Percentiles rank a stretch among this genome's conserved stretches.
Conservation (phyloP, 2,329 filamentous ascomycete genomes). For the Fusarium multiceps region DNA sequence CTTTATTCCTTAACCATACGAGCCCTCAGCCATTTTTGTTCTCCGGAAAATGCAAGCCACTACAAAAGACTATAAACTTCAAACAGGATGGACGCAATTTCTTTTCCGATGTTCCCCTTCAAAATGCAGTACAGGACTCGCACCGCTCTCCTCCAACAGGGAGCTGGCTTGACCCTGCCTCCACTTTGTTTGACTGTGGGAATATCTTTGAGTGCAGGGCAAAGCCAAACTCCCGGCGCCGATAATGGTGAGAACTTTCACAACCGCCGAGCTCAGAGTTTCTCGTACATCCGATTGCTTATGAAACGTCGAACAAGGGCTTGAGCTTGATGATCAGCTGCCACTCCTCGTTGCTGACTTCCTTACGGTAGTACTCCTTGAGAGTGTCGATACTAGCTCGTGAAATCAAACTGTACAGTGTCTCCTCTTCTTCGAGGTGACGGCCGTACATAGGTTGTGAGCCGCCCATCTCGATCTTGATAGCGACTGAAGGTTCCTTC, state of each 20-base stretch:
- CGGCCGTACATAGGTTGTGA: conserved; percentile 95
- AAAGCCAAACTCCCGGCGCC: conserved; percentile 18
- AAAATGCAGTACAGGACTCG: conserved; percentile 10
- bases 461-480: conserved; percentile 95
- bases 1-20: conserved; percentile 3
- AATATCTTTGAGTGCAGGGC: conserved; percentile 1
- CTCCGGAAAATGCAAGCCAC: conserved; percentile 26
- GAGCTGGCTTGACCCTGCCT: conserved; percentile 9
- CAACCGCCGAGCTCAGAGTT: not conserved
- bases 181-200: not conserved
- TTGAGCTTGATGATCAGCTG: conserved; percentile 94
- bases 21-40: conserved; percentile 14
- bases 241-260: conserved; percentile 1
- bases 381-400: conserved; percentile 91
- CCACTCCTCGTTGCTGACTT: conserved; percentile 95
- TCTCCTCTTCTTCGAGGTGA: conserved; percentile 92
- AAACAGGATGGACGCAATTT: conserved; percentile 26
- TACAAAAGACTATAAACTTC: conserved; percentile 12
- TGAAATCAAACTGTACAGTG: conserved; percentile 87
- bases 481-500: conserved; percentile 94
- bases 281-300: conserved; percentile 45
- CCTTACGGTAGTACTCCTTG: conserved; percentile 92
- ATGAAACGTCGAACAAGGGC: conserved; percentile 88
- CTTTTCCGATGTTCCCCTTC: conserved; percentile 14
- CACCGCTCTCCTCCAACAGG: conserved; percentile 2